These are phyloP conservation scores for Rubroboletus satanas DNA, from an alignment of 768 basidiomycete genomes.

Conservation along the genomic window DNA sequence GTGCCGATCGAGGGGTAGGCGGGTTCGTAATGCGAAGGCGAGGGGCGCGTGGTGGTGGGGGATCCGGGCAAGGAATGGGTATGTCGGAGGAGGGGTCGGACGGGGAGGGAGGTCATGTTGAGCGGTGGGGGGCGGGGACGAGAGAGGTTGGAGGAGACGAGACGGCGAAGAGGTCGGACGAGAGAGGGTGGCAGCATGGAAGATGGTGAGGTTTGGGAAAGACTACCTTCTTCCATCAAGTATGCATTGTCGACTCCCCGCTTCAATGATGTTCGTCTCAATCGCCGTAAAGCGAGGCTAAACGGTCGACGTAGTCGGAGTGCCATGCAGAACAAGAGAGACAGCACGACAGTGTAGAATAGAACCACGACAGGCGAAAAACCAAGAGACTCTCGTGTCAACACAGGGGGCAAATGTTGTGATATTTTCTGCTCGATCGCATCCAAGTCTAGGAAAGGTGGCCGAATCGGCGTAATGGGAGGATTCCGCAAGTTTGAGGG, in stretches of 20 bases:
- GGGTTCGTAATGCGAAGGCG: slow-evolving; percentile 15
- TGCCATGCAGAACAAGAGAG: slow-evolving; percentile 40
- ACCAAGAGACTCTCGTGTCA: slow-evolving; percentile 63
- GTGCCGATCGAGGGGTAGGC: slow-evolving; percentile 26
- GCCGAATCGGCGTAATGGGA: slow-evolving; percentile 61
- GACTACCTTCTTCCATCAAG: slow-evolving; percentile 46
- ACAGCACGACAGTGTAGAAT: slow-evolving; percentile 46
- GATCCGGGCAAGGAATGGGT: slow-evolving; percentile 20
- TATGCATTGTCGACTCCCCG: slow-evolving; percentile 27
- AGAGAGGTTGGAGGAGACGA: slow-evolving; percentile 18
- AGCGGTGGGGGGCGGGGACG: slow-evolving; percentile 26
- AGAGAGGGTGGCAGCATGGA: slow-evolving; percentile 23
- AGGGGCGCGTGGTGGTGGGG: slow-evolving; percentile 4
- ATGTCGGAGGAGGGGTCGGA: slow-evolving; percentile 19
- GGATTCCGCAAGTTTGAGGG: slow-evolving; percentile 44
- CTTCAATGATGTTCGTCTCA: slow-evolving; percentile 42
- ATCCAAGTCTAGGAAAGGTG: slow-evolving; percentile 55
- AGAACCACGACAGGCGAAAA: slow-evolving; percentile 67
- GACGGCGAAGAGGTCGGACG: slow-evolving; percentile 27
- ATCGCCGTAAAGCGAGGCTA: slow-evolving; percentile 40
- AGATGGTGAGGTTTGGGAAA: slow-evolving; percentile 11
- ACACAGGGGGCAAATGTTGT: slow-evolving; percentile 60
- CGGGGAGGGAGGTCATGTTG: slow-evolving; percentile 1
- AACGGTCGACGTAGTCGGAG: slow-evolving; percentile 60
- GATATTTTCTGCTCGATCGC: slow-evolving; percentile 61